A percentile compares a stretch with the other conserved stretches of the same genome.
Evolutionary conservation across 768 basidiomycete genomes (phyloP).

Genomic region (Ramaria rubella): DNA sequence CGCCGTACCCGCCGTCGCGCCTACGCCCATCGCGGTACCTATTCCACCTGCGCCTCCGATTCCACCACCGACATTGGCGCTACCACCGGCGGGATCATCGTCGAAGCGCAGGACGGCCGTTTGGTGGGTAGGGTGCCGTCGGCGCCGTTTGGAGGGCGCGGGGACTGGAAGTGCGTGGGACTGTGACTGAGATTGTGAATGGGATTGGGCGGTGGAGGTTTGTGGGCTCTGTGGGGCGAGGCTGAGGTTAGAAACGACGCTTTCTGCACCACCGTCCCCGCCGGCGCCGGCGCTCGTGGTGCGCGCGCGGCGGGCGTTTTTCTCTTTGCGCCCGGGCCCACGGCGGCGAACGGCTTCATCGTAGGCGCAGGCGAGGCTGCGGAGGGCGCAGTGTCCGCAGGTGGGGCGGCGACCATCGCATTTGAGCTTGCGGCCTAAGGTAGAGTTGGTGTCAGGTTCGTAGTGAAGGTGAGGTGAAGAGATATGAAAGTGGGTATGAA

Average conservation of each 20-base stretch:
- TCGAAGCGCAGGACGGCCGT: constrained; percentile 9
- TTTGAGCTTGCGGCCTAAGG: constrained; percentile 64
- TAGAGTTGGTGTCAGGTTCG: constrained; percentile 4
- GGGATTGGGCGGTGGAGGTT: too few relatives aligned
- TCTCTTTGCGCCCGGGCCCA: constrained; percentile 70
- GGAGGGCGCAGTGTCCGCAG: constrained; percentile 56
- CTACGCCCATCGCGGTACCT: too few relatives aligned
- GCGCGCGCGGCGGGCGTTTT: constrained; percentile 33
- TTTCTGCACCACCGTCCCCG: neutral
- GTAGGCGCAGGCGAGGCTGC: constrained; percentile 48
- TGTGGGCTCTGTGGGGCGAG: neutral
- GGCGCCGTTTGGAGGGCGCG: neutral
- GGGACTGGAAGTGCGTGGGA: neutral
- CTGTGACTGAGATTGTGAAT: neutral
- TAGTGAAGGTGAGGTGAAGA: neutral
- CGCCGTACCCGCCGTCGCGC: neutral
- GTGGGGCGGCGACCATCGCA: constrained; percentile 62
- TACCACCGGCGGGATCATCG: too few relatives aligned
- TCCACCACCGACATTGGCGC: neutral
- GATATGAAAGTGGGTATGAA: neutral
- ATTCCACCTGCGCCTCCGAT: neutral
- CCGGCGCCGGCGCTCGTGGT: neutral
- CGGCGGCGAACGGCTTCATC: constrained; percentile 47
- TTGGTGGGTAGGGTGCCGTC: neutral
- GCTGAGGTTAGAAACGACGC: neutral